These are phyloP conservation scores for Scutellaria barbata DNA, from an alignment of 257 asterid species.

Conservation along the genomic window DNA sequence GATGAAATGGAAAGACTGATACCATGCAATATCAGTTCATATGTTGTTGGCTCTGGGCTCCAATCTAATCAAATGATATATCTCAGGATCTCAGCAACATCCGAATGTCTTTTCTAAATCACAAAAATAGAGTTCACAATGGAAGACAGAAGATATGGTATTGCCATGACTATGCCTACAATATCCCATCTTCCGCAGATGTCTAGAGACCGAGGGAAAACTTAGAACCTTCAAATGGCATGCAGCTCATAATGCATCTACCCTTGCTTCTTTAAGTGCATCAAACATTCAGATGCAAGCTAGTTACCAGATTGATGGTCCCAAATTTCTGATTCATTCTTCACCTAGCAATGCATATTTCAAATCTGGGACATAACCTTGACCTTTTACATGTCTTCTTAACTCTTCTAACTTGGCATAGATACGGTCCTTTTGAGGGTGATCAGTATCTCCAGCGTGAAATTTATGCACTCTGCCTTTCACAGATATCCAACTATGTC, in stretches of 20 bases:
- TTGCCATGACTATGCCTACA: neutral
- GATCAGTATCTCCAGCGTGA: constrained; percentile 51
- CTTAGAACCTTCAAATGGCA: neutral
- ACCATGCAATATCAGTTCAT: neutral
- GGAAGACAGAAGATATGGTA: neutral
- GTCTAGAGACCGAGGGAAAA: neutral
- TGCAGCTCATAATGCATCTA: constrained; percentile 13
- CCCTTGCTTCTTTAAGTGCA: neutral
- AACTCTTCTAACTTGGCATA: constrained; percentile 47
- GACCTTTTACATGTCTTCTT: constrained; percentile 38
- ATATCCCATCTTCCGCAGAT: too few relatives aligned
- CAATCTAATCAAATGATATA: neutral
- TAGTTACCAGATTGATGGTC: neutral
- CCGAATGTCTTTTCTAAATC: neutral
- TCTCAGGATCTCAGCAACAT: neutral
- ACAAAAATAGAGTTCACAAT: neutral
- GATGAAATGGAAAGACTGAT: neutral
- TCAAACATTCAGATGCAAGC: neutral
- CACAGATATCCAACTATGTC: constrained; percentile 55
- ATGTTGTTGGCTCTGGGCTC: neutral
- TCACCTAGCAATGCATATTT: constrained; percentile 43
- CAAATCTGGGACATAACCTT: constrained; percentile 50
- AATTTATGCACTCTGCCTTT: constrained; percentile 47
- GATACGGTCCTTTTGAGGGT: constrained; percentile 47
- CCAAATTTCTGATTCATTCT: constrained; percentile 36